Base-by-base conservation (phyloP, 2,329 filamentous ascomycete genomes). In the Neonectria ditissima region DNA sequence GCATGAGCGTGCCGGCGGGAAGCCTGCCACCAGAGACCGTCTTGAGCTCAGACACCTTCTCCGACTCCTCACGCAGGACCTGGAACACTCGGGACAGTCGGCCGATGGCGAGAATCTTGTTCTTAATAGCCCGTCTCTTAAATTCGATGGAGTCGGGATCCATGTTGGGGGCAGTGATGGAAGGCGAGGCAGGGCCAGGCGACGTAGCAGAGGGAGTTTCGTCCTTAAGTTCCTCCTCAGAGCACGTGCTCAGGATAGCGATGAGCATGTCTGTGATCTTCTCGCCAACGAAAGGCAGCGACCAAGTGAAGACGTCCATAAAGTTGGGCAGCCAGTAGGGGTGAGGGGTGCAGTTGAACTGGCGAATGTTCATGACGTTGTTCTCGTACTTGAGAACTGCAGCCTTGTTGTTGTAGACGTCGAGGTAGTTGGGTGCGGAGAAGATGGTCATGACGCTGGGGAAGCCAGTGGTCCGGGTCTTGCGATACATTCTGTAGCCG, bases 271-370 rank as follows among this genome's bases (percentile, higher is more conserved):
- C 96, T 18, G 96, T 98, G 76, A 99, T 94, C 87, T 99, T 99
- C 81, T 99, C 96, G 66, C 96, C 95, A 24, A 99, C 96, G 80
- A 99, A 99, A 0, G 96, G 96, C 65, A 99, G 85, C 34, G 96
- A 99, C 96, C 96, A 99, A n/a, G 96, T 99, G 78, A 99, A 99
- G 67, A 99, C 96, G 76, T 99, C 96, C 96, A 99, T 99, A 78
- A 99, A 99, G 84, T 99, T 99, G 59, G 96, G 96, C 52, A 99
- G 88, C 96, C 96, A 99, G 85, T 99, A 99, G 7, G 96, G 96
- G 79, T 99, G 96, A 34, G 96, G 96, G 22, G 96, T 98, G 87
- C 95, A 99, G 86, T 99, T 99, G 84, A 99, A 99, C 80, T 99
- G 96, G 63, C 96, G 89, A 77, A 99, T 99, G 84, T 99, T 99